Base-by-base conservation (phyloP, 2,329 filamentous ascomycete genomes). In the Penicillium sp. region DNA sequence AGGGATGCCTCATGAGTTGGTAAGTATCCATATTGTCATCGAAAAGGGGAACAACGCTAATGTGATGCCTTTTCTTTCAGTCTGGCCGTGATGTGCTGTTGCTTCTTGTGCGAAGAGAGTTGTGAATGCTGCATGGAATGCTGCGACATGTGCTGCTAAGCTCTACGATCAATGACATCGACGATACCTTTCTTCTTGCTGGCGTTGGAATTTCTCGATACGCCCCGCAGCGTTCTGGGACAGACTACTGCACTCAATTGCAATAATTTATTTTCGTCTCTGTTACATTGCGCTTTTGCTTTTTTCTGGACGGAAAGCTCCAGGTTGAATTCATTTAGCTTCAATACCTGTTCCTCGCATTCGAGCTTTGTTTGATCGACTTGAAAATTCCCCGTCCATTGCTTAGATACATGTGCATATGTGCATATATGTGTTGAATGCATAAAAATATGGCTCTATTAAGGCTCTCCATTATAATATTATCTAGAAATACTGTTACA, bases 101-200 rank as follows among this genome's bases (percentile, higher is more conserved):
- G 84, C 68, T 87, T 84, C 72, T 77, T 87, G 29, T 85, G 82
- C 65, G 84, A 86, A 68, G 84, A 87, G 72, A 78, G 81, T 29
- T 87, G 84, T 66, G 84, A 86, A 70, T 86, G 84, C 74, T 87
- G 83, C 70, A 81, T 82, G 65, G 82, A 82, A 57, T 84, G 80
- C 70, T 78, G 74, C 52, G 72, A 75, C 50, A 67, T 71, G 67
- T 75, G 72, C 59, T 74, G 72, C 60, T 74, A 71, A 65, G 47
- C 52, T 52, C 48, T 23, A 55, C 41, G 53, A 65, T 59, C 58
- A 50, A 68, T 60, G 66, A 65, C 50, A 52, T 59, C 60, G 44
- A 68, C 53, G 61, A 70, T 62, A 62, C 47, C 46, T 63, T 63
- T 47, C 57, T 58, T 61, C 38, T 55, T 62, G 59, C 52, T 61